phyloP scores from a whole-genome alignment of 495 filamentous ascomycete genomes.

The Hyaloscypha finlandica region DNA sequence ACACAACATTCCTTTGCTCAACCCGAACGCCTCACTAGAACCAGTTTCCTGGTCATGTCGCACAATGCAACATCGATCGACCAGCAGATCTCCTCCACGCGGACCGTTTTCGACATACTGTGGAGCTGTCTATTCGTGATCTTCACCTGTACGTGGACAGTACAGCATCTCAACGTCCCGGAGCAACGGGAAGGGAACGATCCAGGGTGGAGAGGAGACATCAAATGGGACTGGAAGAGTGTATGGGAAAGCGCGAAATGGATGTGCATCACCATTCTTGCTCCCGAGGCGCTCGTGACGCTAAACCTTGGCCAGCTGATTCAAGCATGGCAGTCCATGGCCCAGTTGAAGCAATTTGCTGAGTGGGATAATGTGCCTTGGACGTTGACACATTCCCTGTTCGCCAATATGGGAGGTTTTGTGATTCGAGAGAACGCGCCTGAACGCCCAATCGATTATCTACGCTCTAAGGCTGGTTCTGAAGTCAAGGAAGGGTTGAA shows the following conservation, averaged over 20 bases:
- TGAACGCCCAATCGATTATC: background rate
- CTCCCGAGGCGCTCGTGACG: background rate
- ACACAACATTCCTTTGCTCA: too few relatives aligned
- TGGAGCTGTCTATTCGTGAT: background rate
- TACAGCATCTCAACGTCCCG: background rate
- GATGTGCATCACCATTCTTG: background rate
- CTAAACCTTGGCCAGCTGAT: background rate
- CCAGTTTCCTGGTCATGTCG: background rate
- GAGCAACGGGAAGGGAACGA: background rate
- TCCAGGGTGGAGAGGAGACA: background rate
- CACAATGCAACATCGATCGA: background rate
- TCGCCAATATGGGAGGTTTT: constrained; percentile 20
- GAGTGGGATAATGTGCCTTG: background rate
- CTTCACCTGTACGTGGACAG: background rate
- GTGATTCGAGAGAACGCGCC: background rate
- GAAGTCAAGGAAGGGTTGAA: background rate
- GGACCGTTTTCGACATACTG: background rate
- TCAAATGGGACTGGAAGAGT: background rate
- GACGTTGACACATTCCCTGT: constrained; percentile 13
- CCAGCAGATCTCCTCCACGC: background rate
- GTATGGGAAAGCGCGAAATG: background rate
- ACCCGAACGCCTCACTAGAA: background rate
- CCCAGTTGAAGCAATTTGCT: background rate
- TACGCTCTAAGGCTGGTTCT: background rate
- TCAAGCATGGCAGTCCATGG: background rate